A percentile compares a stretch with the other conserved stretches of the same genome.
Evolutionary conservation across 1,284 basidiomycete species (phyloP).

Genomic region (Sphagnurus paluster): DNA sequence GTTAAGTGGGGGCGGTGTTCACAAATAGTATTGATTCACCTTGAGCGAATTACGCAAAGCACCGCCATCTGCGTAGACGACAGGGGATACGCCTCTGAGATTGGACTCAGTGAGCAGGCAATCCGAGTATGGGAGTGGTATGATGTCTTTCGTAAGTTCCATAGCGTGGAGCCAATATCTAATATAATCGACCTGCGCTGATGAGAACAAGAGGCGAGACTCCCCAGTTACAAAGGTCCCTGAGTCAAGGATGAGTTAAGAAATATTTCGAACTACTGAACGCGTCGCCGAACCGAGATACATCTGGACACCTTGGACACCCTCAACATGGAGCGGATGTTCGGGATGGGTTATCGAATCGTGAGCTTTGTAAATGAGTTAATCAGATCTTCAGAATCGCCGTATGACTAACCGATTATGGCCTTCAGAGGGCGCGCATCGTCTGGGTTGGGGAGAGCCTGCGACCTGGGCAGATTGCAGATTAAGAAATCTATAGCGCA

Average conservation of each 20-base stretch:
- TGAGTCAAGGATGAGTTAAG: conserved; percentile 14
- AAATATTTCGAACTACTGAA: neutral
- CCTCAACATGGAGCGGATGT: conserved; percentile 69
- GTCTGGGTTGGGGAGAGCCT: conserved; percentile 34
- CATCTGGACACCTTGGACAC: conserved; percentile 64
- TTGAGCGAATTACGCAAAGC: conserved; percentile 59
- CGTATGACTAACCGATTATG: conserved; percentile 44
- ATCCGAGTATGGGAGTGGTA: conserved; percentile 73
- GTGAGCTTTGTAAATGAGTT: conserved; percentile 38
- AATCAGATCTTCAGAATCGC: conserved; percentile 3
- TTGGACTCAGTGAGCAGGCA: conserved; percentile 60
- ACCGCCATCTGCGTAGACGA: conserved; percentile 54
- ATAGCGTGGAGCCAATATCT: conserved; percentile 82
- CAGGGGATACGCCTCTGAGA: conserved; percentile 55
- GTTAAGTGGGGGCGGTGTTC: neutral
- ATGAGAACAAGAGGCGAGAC: conserved; percentile 74
- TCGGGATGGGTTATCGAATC: conserved; percentile 65
- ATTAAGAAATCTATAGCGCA: conserved; percentile 6
- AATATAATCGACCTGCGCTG: conserved; percentile 81
- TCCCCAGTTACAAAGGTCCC: conserved; percentile 67
- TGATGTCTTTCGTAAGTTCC: conserved; percentile 59
- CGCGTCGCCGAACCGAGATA: conserved; percentile 56
- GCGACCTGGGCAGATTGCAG: conserved; percentile 28
- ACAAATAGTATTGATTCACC: conserved; percentile 26
- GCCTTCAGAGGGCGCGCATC: conserved; percentile 69